Base-by-base conservation (phyloP, 2,329 filamentous ascomycete genomes). In the Sarocladium kiliense region DNA sequence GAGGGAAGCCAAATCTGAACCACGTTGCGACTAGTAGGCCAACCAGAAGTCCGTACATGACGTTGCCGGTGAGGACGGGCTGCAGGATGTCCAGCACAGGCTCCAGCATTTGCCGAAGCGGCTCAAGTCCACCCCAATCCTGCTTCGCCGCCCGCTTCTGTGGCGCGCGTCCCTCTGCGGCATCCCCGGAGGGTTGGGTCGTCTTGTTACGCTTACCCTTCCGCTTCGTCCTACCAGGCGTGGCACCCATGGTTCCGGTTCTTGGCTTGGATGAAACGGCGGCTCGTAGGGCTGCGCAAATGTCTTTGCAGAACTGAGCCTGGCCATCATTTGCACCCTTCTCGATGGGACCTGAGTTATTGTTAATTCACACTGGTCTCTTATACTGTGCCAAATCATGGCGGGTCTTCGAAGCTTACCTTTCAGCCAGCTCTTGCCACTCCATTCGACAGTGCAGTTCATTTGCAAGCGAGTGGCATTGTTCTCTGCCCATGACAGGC, bases 341-440 rank as follows among this genome's bases (percentile, higher is more conserved):
- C 68, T 99, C 94, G 62, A 99, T 99, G 2, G 94, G 89, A 59
- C 89, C 91, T 96, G 61, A 42, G 54, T 51, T 19, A 26, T 12
- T 18, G 39, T 54, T 45, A 51, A 27, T 5, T 5, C 30, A 18
- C 27, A 6, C 9, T 14, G 16, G 12, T 11, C 11, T 34, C 47
- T 51, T 51, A 34, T 14, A 36, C 11, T 32, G 55, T 59, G 30
- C 60, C 53, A 36, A 49, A 45, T 27, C 23, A 53, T 3, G 12
- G 30, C 6, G 6, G 21, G 55, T n/a, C 26, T 49, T 25, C 18
- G 16, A 34, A 66, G n/a, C 77, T 67, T 76, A 95, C 92, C 90
- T 76, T 94, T 97, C 45, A 99, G 75, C 94, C 94, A 99, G 75
- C 92, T 97, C 78, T 97, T 99, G 63, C 92, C 92, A 3, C 87